A percentile compares a stretch with the other conserved stretches of the same genome.
phyloP scores from a whole-genome alignment of 108 stramenopile genomes.

The Skeletonema potamos region DNA sequence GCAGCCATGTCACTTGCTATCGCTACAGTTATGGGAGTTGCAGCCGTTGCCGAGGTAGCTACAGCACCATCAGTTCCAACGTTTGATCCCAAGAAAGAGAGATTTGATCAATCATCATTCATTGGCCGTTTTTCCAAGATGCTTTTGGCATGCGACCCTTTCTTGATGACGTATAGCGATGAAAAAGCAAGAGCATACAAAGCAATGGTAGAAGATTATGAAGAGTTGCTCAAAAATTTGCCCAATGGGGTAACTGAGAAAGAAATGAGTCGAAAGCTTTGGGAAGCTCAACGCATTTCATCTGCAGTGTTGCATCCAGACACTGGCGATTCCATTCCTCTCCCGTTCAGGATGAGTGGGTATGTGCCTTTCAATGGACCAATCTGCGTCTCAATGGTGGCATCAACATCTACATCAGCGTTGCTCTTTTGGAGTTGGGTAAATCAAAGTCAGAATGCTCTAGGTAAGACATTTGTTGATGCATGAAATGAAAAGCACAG shows the following conservation, averaged over 20 bases:
- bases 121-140: slow-evolving; percentile 65
- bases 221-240: slow-evolving; percentile 13
- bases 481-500: background rate
- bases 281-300: slow-evolving; percentile 53
- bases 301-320: slow-evolving; percentile 90
- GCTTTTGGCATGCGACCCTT: slow-evolving; percentile 79
- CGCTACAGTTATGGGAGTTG: slow-evolving; percentile 45
- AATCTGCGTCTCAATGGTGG: slow-evolving; percentile 60
- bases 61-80: slow-evolving; percentile 56
- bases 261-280: slow-evolving; percentile 39
- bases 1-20: slow-evolving; percentile 59
- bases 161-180: slow-evolving; percentile 53
- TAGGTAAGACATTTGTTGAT: slow-evolving; percentile 33
- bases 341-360: slow-evolving; percentile 74
- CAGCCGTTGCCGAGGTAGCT: slow-evolving; percentile 47
- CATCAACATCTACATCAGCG: slow-evolving; percentile 46
- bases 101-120: slow-evolving; percentile 64
- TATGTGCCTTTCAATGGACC: slow-evolving; percentile 77
- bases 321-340: slow-evolving; percentile 82
- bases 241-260: slow-evolving; percentile 13
- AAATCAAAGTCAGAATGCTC: slow-evolving; percentile 84
- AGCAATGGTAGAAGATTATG: slow-evolving; percentile 43
- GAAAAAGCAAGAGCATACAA: slow-evolving; percentile 48
- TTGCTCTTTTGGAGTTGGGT: slow-evolving; percentile 74
- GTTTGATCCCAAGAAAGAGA: slow-evolving; percentile 53